A percentile compares a stretch with the other conserved stretches of the same genome.
These are phyloP conservation scores for Macadamia integrifolia DNA, from an alignment of 164 flowering plant genomes.

Conservation along the genomic window DNA sequence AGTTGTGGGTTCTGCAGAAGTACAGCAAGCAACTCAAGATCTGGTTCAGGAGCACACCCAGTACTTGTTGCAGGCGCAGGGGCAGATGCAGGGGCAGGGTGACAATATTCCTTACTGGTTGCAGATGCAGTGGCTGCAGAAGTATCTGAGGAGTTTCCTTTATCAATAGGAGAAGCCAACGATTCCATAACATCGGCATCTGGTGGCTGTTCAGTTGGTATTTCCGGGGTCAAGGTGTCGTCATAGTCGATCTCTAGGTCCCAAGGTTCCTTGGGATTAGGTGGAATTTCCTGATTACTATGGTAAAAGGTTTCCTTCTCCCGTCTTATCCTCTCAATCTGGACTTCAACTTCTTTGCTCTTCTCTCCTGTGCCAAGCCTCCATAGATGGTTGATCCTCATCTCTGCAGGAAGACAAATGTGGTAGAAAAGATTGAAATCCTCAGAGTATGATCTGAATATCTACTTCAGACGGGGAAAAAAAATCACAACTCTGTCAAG, in stretches of 20 bases:
- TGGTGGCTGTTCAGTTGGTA: conserved; percentile 69
- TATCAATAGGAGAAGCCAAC: conserved; percentile 10
- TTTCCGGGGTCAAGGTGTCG: conserved; percentile 74
- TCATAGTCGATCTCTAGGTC: conserved; percentile 92
- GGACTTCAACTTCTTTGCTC: conserved; percentile 86
- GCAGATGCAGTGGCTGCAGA: conserved; percentile 1
- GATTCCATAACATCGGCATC: conserved; percentile 45
- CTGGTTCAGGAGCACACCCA: conserved; percentile 42
- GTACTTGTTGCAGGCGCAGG: too few species aligned
- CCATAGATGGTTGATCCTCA: conserved; percentile 45
- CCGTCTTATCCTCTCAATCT: conserved; percentile 59
- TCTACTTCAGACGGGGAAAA: background rate
- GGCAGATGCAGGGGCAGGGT: too few species aligned
- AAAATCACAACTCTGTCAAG: background rate
- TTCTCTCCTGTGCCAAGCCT: conserved; percentile 60
- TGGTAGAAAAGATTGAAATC: conserved; percentile 17
- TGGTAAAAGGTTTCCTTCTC: conserved; percentile 67
- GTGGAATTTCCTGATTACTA: conserved; percentile 50
- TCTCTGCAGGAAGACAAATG: conserved; percentile 51
- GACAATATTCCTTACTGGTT: conserved; percentile 3
- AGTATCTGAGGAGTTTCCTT: background rate
- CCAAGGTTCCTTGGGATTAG: conserved; percentile 90
- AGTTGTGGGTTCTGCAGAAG: conserved; percentile 84
- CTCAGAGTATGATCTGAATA: conserved; percentile 6
- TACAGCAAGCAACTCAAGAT: conserved; percentile 82